Evolutionary conservation across 192 early-diverging fungal species (phyloP), one percentile per base, ranked within the genome.

Genomic region (Backusella tarrabulga): DNA sequence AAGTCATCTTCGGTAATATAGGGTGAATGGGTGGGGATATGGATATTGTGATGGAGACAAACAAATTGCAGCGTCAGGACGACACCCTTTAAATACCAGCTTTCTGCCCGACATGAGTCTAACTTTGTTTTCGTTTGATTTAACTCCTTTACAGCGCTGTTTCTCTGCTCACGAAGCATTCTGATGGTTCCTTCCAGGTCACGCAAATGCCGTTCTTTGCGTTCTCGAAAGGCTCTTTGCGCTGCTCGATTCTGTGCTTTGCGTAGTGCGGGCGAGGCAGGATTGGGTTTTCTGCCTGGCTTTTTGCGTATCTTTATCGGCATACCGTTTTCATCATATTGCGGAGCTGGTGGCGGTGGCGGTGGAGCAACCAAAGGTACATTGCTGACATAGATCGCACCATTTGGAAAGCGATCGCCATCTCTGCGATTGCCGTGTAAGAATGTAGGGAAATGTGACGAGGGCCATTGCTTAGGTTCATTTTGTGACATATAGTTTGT

Each of bases 211-310:
- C 89, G 87, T 74, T 95, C 91, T 74, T 93, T 94, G 69, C 95
- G 89, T 79, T 97, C 95, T 73, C 95, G 91, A 78, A 97, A 97
- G 2, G 95, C 95, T 14, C 95, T 85, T 84, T 97, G 95, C 0
- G 95, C 95, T 5, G 93, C 94, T 14, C 95, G 87, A 81, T 97
- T 97, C 81, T 97, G 95, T 15, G 92, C 94, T 35, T 90, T 90
- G 8, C 89, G 80, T 36, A 88, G 76, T 29, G 87, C 89, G n/a
- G 89, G 87, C 6, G 87, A 88, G 23, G 87, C 87, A 56, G 89
- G 89, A 41, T 88, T 87, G 21, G 89, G 89, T 34, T 90, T 90
- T 6, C 89, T 77, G 7, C 89, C 89, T n/a, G 89, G 89, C 67
- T 87, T 90, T 67, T 88, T 90, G 4, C 86, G 83, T 34, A 85